Evolutionary conservation across 2,329 filamentous ascomycete species (phyloP), one percentile per base, ranked within the genome.

Genomic region (Xylariales sp.): DNA sequence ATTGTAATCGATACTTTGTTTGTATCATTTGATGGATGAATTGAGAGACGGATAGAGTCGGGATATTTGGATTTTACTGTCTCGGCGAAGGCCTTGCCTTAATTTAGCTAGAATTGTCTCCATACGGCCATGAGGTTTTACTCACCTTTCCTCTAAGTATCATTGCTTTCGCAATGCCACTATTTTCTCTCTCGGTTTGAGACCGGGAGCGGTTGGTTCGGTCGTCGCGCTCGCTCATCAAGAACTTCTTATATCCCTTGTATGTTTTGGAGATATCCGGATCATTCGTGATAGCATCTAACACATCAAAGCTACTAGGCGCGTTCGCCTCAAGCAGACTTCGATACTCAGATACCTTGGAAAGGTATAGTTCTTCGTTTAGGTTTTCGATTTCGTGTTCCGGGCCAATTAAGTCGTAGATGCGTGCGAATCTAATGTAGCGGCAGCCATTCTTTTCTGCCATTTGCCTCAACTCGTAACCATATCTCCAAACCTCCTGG

Each of bases 181-280:
- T 49, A 32, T 68, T 70, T 43, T 70, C 65, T 30, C 65, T 64
- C 58, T 70, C 68, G 1, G 62, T 70, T 32, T 69, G 65, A 9
- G 68, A 70, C 18, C 65, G 65, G 36, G 68, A 68, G 34, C 68
- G 65, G 16, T n/a, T 28, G 7, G 28, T 30, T 14, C 64, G 48
- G 14, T 69, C 62, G n/a, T 69, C 65, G 1, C 68, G 58, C 59
- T 70, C 68, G 36, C 49, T 62, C 58, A 63, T 64, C 14, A 70
- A 32, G n/a, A 70, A 70, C 36, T 66, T 70, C 32, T 69, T 68
- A 46, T 70, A 70, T 6, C 68, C 68, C 10, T 69, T 70, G 50
- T 70, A 70, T 16, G 65, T 70, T 7, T 36, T 62, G 3, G 60
- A 49, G 23, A 66, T 66, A 14, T 70, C 68, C 1, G 50, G 53